Percentiles rank a stretch among this genome's conserved stretches.
Conservation (phyloP, 164 flowering plant species). For the Malania oleifera region DNA sequence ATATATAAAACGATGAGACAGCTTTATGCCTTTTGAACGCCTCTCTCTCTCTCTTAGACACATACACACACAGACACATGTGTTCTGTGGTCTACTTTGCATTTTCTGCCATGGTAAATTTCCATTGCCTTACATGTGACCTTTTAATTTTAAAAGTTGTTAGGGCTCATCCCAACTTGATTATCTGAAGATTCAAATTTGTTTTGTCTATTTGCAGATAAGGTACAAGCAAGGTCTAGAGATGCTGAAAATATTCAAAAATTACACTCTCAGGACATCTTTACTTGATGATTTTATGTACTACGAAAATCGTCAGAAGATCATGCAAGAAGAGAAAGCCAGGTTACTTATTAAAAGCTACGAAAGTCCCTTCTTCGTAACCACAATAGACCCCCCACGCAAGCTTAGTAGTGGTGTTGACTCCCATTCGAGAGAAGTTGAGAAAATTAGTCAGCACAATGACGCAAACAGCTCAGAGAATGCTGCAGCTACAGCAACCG, state of each 20-base stretch:
- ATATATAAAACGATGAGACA: too few species aligned
- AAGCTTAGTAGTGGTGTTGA: constrained; percentile 21
- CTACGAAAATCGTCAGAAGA: constrained; percentile 63
- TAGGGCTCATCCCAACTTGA: too few species aligned
- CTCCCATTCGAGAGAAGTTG: constrained; percentile 18
- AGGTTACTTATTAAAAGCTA: constrained; percentile 37
- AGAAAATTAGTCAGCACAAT: constrained; percentile 10
- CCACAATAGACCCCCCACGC: constrained; percentile 36
- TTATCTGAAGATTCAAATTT: too few species aligned
- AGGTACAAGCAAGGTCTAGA: constrained; percentile 55
- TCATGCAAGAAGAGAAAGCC: constrained; percentile 57
- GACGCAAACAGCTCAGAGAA: constrained; percentile 16
- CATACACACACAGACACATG: too few species aligned
- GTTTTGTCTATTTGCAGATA: constrained; percentile 46
- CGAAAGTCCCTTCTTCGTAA: constrained; percentile 28
- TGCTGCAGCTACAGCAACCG: constrained; percentile 4
- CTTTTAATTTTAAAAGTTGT: too few species aligned
- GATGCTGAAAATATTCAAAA: constrained; percentile 70
- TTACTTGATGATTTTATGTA: constrained; percentile 69
- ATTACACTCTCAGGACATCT: constrained; percentile 40
- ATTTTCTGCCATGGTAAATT: too few species aligned
- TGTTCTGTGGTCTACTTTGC: too few species aligned
- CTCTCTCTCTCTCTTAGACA: too few species aligned
- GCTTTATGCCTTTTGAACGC: too few species aligned
- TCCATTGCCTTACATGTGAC: too few species aligned